Conservation (phyloP, 192 early-diverging fungal genomes). For the Coemansia sp. region DNA sequence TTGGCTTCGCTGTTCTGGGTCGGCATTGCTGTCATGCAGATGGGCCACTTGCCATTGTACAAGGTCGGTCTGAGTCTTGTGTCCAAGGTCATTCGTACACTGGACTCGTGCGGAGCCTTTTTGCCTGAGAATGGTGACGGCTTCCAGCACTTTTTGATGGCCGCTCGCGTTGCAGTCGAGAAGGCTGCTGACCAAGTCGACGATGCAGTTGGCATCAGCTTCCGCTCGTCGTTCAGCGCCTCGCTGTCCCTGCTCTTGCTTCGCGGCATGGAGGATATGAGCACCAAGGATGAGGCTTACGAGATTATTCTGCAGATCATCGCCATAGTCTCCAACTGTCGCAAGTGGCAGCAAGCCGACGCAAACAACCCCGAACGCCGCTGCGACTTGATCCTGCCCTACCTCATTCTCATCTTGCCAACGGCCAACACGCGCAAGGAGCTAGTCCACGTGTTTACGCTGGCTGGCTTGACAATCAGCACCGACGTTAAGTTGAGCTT, state of each 20-base stretch:
- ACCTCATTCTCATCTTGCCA: conserved; percentile 54
- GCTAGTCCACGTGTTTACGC: conserved; percentile 53
- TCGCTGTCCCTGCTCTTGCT: conserved; percentile 81
- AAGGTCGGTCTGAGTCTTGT: conserved; percentile 71
- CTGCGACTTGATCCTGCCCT: conserved; percentile 80
- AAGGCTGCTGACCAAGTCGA: conserved; percentile 78
- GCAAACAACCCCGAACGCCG: conserved; percentile 66
- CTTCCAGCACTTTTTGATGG: conserved; percentile 74
- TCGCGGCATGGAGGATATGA: conserved; percentile 80
- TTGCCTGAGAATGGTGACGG: conserved; percentile 63
- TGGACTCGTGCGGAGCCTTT: conserved; percentile 78
- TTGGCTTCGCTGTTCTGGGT: conserved; percentile 92
- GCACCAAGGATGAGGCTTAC: conserved; percentile 74
- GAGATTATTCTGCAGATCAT: conserved; percentile 75
- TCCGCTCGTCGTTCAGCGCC: conserved; percentile 86
- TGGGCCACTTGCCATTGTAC: conserved; percentile 84
- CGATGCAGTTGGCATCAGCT: conserved; percentile 75
- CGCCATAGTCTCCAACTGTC: conserved; percentile 70
- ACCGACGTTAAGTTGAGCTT: conserved; percentile 34
- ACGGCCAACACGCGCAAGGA: conserved; percentile 69
- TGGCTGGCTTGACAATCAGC: conserved; percentile 29
- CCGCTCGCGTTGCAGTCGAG: conserved; percentile 71
- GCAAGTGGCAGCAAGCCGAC: conserved; percentile 61
- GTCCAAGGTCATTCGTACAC: conserved; percentile 70
- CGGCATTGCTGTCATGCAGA: conserved; percentile 82